Evolutionary conservation across 768 basidiomycete species (phyloP), one percentile per base, ranked within the genome.

Genomic region (Termitomyces sp.): DNA sequence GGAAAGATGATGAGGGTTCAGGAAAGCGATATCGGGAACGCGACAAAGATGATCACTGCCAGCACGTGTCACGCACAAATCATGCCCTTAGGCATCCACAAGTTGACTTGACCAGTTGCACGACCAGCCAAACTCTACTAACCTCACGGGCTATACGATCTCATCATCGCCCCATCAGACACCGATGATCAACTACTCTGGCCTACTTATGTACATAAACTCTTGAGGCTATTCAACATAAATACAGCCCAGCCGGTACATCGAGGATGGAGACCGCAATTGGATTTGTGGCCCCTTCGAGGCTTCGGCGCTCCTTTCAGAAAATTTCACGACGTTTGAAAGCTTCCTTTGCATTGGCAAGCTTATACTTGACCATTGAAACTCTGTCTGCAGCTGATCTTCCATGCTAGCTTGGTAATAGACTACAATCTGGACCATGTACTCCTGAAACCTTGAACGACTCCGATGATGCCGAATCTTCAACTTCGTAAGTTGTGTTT

Each of bases 41-140:
- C 53, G 54, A 47, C 54, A 31, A 38, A 9, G 5, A 29, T 4
- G 31, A 54, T 47, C 45, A 33, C 46, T 44, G 54, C n/a, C n/a
- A n/a, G 32, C 53, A 53, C 50, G 50, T 51, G 50, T 9, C 36
- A 31, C 39, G 39, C 29, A 18, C n/a, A n/a, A n/a, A 39, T 18
- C 38, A 15, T 39, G 12, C 18, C 18, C 18, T 4, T 39, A 5
- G 38, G 5, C 38, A 7, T n/a, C n/a, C n/a, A n/a, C n/a, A n/a
- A n/a, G n/a, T n/a, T n/a, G n/a, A n/a, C n/a, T n/a, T n/a, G n/a
- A n/a, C n/a, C 43, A 27, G 23, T 45, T 27, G 29, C 29, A 29
- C 9, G 3, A 29, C 9, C 5, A 29, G 3, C 9, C 29, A 29
- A 29, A 29, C 9, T 29, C 29, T 29, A 29, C 5, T 13, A 16